Percentiles rank a stretch among this genome's conserved stretches.
These are phyloP conservation scores for Chenopodium quinoa DNA, from an alignment of 148 eudicot genomes.

Conservation along the genomic window DNA sequence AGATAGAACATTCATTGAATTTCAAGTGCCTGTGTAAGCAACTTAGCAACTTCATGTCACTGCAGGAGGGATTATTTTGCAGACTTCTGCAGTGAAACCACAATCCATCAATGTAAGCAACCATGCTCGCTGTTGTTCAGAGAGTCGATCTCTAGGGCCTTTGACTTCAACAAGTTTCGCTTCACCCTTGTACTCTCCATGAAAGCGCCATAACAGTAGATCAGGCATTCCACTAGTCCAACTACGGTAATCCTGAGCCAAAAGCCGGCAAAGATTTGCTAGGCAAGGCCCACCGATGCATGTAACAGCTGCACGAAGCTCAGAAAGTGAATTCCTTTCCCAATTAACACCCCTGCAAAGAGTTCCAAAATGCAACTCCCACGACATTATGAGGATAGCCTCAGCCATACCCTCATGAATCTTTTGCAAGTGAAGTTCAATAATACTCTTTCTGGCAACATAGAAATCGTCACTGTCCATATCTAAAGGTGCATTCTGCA, in stretches of 20 bases:
- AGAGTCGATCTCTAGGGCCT: constrained; percentile 86
- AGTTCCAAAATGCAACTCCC: constrained; percentile 78
- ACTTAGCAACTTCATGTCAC: constrained; percentile 17
- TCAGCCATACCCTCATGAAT: constrained; percentile 74
- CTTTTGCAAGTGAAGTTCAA: constrained; percentile 60
- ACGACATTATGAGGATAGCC: constrained; percentile 71
- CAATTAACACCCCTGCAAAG: constrained; percentile 82
- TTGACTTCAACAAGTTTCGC: constrained; percentile 98
- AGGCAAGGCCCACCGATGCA: constrained; percentile 81
- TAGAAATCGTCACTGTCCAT: constrained; percentile 74
- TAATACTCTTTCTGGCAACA: constrained; percentile 42
- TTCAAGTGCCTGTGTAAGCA: neutral
- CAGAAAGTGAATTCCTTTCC: constrained; percentile 66
- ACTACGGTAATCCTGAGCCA: constrained; percentile 83
- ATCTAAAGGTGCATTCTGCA: constrained; percentile 88
- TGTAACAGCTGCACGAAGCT: constrained; percentile 76
- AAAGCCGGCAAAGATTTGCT: constrained; percentile 67
- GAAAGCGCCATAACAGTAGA: constrained; percentile 79
- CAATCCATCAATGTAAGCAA: constrained; percentile 79
- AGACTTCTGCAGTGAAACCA: constrained; percentile 73
- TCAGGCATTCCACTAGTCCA: constrained; percentile 99
- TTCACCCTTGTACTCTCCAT: constrained; percentile 72
- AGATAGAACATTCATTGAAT: neutral
- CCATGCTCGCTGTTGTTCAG: constrained; percentile 97
- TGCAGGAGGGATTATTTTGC: constrained; percentile 61